Base-by-base conservation (phyloP, 148 eudicot genomes). In the Euryodendron excelsum region DNA sequence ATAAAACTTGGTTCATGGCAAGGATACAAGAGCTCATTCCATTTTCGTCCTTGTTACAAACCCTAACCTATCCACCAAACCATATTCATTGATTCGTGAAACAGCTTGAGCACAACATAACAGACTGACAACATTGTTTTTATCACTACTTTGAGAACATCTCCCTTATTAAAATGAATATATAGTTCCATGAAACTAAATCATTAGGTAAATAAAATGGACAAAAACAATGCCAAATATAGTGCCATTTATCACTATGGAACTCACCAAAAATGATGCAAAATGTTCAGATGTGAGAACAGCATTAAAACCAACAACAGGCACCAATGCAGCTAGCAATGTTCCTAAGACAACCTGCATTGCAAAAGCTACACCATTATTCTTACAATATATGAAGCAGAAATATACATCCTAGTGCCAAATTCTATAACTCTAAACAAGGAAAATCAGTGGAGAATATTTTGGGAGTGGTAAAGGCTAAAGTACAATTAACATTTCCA, bases 241-340 rank as follows among this genome's bases (percentile, higher is more conserved):
- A 20, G 28, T 30, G 15, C 73, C 25, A 37, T 67, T 63, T 28
- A 21, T 33, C 30, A 27, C 33, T 61, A 30, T 47, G n/a, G 61
- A 65, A 72, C 93, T 96, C 80, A 96, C 99, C 92, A 96, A 86
- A 82, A 92, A 94, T 74, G 98, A 94, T 50, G 92, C 98, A 88
- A 94, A 94, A 89, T 96, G 99, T 77, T 96, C 99, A 10, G 99
- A 96, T 71, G 99, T 96, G 93, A 96, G 79, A 69, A 96, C 92
- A 21, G 99, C 99, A 84, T 96, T 96, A 81, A 96, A 96, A 77
- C 99, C 99, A 74, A 96, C 99, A 86, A 96, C 99, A 77, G 99
- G 99, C 75, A 96, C 99, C 86, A 96, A 81, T 69, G 99, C 91
- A 59, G 99, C 99, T 76, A 96, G 79, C 77, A 96, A 80, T 72